Base-by-base conservation (phyloP, 169 alveolate species). In the Neospora caninum region DNA sequence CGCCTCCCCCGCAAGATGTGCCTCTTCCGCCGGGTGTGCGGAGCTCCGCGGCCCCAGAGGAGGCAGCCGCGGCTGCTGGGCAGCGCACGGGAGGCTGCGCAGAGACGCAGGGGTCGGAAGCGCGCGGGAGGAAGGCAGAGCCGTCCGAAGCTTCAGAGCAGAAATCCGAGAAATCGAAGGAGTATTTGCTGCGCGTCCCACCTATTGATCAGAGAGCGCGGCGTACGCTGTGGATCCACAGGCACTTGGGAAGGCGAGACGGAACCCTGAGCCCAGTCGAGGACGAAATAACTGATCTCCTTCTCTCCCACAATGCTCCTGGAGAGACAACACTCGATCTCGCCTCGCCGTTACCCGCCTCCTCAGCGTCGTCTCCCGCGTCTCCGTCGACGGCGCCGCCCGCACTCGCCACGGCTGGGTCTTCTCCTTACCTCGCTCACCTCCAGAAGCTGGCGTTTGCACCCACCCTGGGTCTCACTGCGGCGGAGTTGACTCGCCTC, bases 201-300 rank as follows among this genome's bases (percentile, higher is more conserved):
- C 69, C 89, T 2, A 82, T 82, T 13, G 64, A 82, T 41, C 53
- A 82, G 67, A 38, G 64, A 4, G 64, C 67, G 53, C 53, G 89
- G 41, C 89, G 89, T 1, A 82, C 31, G 38, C 89, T 82, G 39
- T 82, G 89, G 89, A 82, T 82, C 34, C 69, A 82, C 64, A 29
- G 89, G 64, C 89, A 82, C 41, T 31, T 82, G 29, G 41, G 67
- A 0, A 38, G 64, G 67, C 54, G 89, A 18, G 34, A 29, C n/a
- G 89, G 89, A 4, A 42, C 89, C 39, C 41, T 42, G 31, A 82
- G 89, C 67, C 69, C 89, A 6, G 89, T 82, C 38, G 41, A 42
- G 36, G 89, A 82, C 34, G 89, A 22, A 4, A 27, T 82, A 64
- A 42, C 67, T 7, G 89, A 82, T 27, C 89, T 82, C 25, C 67